A percentile compares a stretch with the other conserved stretches of the same genome.
phyloP scores from a whole-genome alignment of 2,329 filamentous ascomycete species.

The Mycosphaerella arachidis region DNA sequence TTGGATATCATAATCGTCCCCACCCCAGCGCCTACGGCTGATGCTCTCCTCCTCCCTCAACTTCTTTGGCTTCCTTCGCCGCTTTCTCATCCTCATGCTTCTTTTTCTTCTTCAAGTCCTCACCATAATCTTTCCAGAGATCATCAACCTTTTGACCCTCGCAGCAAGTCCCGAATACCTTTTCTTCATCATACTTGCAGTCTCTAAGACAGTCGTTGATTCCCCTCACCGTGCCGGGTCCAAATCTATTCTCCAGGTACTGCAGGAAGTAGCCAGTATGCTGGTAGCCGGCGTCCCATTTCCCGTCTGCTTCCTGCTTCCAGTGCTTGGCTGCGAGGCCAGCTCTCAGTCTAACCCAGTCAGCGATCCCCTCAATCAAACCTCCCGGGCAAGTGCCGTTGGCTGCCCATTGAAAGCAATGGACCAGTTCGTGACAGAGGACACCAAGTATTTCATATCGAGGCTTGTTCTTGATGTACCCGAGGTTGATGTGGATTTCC shows the following conservation, averaged over 20 bases:
- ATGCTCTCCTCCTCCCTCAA: conserved; percentile 9
- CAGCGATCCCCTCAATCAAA: conserved; percentile 84
- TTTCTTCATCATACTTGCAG: conserved; percentile 59
- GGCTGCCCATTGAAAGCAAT: conserved; percentile 84
- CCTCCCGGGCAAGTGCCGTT: conserved; percentile 57
- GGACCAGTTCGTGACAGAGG: conserved; percentile 86
- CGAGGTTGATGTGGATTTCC: conserved; percentile 81
- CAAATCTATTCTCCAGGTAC: conserved; percentile 67
- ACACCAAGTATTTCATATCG: conserved; percentile 69
- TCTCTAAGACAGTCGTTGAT: conserved; percentile 63
- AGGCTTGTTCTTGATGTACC: conserved; percentile 59
- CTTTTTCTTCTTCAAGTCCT: conserved; percentile 40
- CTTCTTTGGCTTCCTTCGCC: neutral
- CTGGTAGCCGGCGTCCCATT: conserved; percentile 90
- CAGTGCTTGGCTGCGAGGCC: conserved; percentile 77
- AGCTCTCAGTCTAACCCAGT: conserved; percentile 79
- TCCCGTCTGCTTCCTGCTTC: conserved; percentile 54
- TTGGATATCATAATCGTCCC: neutral
- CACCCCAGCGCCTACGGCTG: conserved; percentile 2
- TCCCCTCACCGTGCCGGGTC: conserved; percentile 47
- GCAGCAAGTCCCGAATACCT: conserved; percentile 29
- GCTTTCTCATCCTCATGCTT: conserved; percentile 17
- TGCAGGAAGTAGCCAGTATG: conserved; percentile 87
- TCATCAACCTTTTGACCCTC: conserved; percentile 58
- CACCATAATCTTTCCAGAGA: conserved; percentile 70